Conservation (phyloP, 2,329 filamentous ascomycete species). For the Cytospora chrysosperma region DNA sequence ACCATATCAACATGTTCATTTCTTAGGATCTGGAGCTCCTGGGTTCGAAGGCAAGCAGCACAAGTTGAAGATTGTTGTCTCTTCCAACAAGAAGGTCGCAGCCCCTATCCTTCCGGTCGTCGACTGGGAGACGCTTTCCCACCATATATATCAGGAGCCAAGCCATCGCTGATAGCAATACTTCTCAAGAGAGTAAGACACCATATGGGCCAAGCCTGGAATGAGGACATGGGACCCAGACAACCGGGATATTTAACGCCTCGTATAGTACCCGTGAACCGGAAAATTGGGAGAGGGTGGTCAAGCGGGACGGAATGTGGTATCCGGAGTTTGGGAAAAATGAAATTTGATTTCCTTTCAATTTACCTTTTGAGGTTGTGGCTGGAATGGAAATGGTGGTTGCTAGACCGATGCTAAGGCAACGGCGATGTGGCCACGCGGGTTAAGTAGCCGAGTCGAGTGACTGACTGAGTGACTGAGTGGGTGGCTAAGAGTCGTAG, state of each 20-base stretch:
- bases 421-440: constrained; percentile 1
- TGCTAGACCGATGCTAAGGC: constrained; percentile 12
- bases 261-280: not conserved
- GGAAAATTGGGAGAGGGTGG: constrained; percentile 1
- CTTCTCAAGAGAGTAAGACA: constrained; percentile 4
- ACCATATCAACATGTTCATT: constrained; percentile 14
- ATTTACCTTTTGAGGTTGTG: not conserved
- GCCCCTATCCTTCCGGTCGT: not conserved
- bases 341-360: not conserved
- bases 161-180: not conserved
- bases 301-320: not conserved
- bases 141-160: not conserved
- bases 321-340: not conserved
- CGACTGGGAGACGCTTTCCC: not conserved
- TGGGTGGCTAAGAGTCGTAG: not conserved
- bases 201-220: constrained; percentile 2
- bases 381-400: constrained; percentile 13
- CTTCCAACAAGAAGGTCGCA: not conserved
- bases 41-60: not conserved
- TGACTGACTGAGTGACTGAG: no score
- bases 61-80: not conserved
- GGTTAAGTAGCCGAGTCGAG: no score
- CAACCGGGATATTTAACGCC: not conserved
- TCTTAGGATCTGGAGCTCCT: not conserved
- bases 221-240: constrained; percentile 8